Evolutionary conservation across 805 yeast species (phyloP), one percentile per base, ranked within the genome.

Genomic region (Ogataea thermomethanolica): DNA sequence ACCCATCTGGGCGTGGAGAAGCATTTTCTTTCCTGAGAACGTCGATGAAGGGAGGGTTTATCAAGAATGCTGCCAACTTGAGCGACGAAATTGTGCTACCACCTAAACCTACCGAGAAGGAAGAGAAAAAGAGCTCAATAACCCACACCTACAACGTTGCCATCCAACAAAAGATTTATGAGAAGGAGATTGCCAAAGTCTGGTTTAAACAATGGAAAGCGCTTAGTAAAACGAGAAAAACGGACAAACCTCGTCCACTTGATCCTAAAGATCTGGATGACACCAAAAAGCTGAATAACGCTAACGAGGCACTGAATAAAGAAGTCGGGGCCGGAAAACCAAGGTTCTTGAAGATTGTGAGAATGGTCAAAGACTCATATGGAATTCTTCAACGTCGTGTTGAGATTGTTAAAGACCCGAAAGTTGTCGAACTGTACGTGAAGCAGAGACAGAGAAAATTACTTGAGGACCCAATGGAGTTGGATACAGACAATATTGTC

Each of bases 21-120:
- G 95, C 91, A 0, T 85, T 85, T 50, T 87, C 96, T 8, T 84
- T 91, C 50, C 70, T 90, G 52, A 76, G 90, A 49, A 85, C 96
- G 0, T 87, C 97, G 0, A 95, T 91, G 87, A 93, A 91, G 62
- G 96, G 95, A 55, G 95, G 96, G 1, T 91, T 91, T 62, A 57
- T 61, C 25, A 57, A 51, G 29, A 56, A 48, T 37, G 58, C 49
- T 20, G 45, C 45, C 15, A 33, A 26, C 13, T 30, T 29, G 15
- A 45, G 43, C 14, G 50, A 50, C 10, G 53, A 45, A 1, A 43
- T 46, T 2, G 41, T 40, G 1, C 34, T 52, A 7, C 45, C 59
- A 1, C 52, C 58, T 1, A 46, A 49, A n/a, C 40, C 46, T 2
- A 15, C 25, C 8, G 48, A 54, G 3, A 59, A 54, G 9, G 59